phyloP scores from a whole-genome alignment of 495 filamentous ascomycete genomes.

The Trichoderma reesei region DNA sequence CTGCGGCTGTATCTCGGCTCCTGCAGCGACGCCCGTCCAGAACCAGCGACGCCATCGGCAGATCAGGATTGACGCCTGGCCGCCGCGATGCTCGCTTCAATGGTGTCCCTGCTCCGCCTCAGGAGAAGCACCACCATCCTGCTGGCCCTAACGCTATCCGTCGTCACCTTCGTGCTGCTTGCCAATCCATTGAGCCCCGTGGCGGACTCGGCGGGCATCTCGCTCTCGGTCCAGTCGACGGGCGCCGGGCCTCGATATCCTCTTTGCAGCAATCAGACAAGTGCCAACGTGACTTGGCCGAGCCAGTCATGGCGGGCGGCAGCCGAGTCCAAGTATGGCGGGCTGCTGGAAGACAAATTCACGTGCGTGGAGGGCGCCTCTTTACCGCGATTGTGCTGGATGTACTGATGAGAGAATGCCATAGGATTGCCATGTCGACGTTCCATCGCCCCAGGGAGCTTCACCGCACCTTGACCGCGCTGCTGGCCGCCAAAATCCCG shows the following conservation, averaged over 20 bases:
- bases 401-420: neutral
- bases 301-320: neutral
- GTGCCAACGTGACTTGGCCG: neutral
- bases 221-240: too few species aligned
- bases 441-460: constrained; percentile 15
- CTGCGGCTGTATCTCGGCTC: neutral
- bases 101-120: neutral
- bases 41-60: neutral
- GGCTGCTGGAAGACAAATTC: constrained; percentile 17
- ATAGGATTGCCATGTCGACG: constrained; percentile 16
- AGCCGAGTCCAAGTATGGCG: constrained; percentile 6
- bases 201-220: neutral
- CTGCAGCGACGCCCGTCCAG: neutral
- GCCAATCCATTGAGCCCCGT: neutral
- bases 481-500: constrained; percentile 13
- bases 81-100: neutral
- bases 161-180: neutral
- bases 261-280: neutral
- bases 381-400: neutral
- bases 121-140: neutral
- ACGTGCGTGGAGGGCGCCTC: constrained; percentile 10
- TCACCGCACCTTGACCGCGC: constrained; percentile 12
- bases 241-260: neutral
- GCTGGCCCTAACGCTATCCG: neutral
- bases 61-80: too few species aligned